phyloP scores from a whole-genome alignment of 1,139 yeast species.

The Torulaspora globosa region DNA sequence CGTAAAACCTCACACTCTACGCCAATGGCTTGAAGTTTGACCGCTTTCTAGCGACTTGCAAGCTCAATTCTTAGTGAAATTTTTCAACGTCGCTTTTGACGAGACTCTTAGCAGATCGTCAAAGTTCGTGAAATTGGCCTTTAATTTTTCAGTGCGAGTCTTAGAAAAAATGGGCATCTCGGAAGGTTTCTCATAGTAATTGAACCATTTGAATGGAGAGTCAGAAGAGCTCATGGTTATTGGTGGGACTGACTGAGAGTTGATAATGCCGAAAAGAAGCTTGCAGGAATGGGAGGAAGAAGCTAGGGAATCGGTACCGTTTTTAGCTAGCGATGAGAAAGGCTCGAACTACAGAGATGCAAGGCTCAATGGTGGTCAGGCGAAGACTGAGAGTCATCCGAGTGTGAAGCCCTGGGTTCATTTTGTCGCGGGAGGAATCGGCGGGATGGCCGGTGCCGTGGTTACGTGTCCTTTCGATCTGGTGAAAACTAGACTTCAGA shows the following conservation, averaged over 20 bases:
- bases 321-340: conserved; percentile 66
- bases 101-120: neutral
- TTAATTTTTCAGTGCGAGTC: neutral
- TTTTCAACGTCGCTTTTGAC: conserved; percentile 1
- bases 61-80: neutral
- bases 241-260: neutral
- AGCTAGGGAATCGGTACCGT: conserved; percentile 56
- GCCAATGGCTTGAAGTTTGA: neutral
- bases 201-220: neutral
- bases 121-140: neutral
- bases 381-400: conserved; percentile 22
- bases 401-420: conserved; percentile 83
- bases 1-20: neutral
- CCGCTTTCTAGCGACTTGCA: neutral
- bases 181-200: neutral
- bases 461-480: conserved; percentile 95
- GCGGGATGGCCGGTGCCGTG: conserved; percentile 97
- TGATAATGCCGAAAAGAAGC: conserved; percentile 29
- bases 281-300: conserved; percentile 44
- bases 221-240: neutral
- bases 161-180: neutral
- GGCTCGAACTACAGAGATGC: conserved; percentile 36
- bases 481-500: conserved; percentile 90
- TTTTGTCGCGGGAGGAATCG: conserved; percentile 97
- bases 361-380: conserved; percentile 15